Conservation (phyloP, 768 basidiomycete species). For the Flagelloscypha sp. region DNA sequence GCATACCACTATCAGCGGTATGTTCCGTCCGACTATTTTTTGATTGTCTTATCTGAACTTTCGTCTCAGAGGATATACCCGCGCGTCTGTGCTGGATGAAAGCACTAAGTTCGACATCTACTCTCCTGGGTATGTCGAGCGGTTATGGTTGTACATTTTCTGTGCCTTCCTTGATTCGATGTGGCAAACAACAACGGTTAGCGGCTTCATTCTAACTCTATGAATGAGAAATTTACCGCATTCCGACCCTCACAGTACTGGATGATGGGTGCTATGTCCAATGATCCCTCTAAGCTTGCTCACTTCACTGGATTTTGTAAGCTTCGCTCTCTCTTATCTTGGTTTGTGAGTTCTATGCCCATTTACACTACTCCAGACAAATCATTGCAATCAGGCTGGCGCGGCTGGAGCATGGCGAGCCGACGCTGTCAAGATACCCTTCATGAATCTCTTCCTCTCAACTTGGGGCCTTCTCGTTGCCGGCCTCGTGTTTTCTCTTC, state of each 20-base stretch:
- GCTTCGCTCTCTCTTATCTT: too few species aligned
- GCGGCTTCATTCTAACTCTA: too few species aligned
- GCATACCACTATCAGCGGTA: conserved; percentile 70
- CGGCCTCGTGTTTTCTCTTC: conserved; percentile 41
- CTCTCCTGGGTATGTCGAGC: conserved; percentile 44
- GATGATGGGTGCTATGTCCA: conserved; percentile 82
- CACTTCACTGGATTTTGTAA: conserved; percentile 78
- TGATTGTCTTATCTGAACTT: conserved; percentile 1
- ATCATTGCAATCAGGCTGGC: conserved; percentile 68
- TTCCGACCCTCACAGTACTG: too few species aligned
- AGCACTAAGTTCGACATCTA: conserved; percentile 50
- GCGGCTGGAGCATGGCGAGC: conserved; percentile 67
- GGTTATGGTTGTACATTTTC: conserved; percentile 58
- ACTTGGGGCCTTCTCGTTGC: conserved; percentile 45
- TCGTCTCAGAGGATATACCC: conserved; percentile 45
- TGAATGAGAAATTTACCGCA: too few species aligned
- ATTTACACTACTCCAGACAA: too few species aligned
- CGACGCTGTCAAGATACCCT: conserved; percentile 59
- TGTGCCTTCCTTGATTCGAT: conserved; percentile 72
- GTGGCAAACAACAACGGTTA: conserved; percentile 83
- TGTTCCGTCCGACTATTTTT: conserved; percentile 12
- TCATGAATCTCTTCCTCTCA: conserved; percentile 49
- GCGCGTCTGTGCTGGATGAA: conserved; percentile 33
- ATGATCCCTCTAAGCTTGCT: conserved; percentile 71
- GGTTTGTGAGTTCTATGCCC: too few species aligned